Evolutionary conservation across 169 alveolate species (phyloP).

Genomic region (Plasmodium cynomolgi): DNA sequence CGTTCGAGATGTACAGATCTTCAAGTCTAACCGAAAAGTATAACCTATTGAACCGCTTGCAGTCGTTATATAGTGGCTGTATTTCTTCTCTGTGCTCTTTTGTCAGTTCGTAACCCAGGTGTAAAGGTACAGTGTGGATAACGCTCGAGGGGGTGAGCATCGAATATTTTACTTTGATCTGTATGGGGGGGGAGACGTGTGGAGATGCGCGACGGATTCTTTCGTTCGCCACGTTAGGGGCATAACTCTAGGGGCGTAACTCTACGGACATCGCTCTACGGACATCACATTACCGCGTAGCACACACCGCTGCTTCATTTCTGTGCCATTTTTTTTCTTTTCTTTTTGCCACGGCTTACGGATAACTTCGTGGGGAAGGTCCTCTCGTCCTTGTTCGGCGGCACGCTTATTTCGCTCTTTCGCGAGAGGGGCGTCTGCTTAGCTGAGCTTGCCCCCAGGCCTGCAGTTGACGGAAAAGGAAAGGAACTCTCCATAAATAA

Average conservation of each 20-base stretch:
- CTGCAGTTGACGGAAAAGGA: not conserved
- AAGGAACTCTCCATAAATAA: not conserved
- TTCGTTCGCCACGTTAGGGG: too few relatives aligned
- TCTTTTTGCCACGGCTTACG: slow-evolving; percentile 9
- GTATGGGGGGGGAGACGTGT: not conserved
- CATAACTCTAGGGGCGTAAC: too few relatives aligned
- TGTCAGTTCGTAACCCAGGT: slow-evolving; percentile 73
- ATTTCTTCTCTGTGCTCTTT: slow-evolving; percentile 11
- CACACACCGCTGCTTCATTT: not conserved
- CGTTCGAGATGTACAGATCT: slow-evolving; percentile 40
- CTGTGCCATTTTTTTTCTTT: not conserved
- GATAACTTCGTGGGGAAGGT: slow-evolving; percentile 36
- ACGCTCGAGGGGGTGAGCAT: not conserved
- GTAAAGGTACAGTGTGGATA: slow-evolving; percentile 38
- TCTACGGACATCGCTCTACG: not conserved
- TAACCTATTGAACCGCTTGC: slow-evolving; percentile 73
- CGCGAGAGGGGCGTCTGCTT: slow-evolving; percentile 22
- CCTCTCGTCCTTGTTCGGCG: slow-evolving; percentile 27
- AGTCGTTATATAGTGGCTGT: slow-evolving; percentile 79
- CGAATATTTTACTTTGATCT: slow-evolving; percentile 30
- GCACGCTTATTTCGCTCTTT: slow-evolving; percentile 57
- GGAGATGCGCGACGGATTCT: not conserved
- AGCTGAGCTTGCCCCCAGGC: slow-evolving; percentile 23
- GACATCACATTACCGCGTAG: not conserved
- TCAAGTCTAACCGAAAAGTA: slow-evolving; percentile 76